A percentile compares a stretch with the other conserved stretches of the same genome.
phyloP scores from a whole-genome alignment of 2,329 filamentous ascomycete genomes.

The Graphiopsis chlorocephala region DNA sequence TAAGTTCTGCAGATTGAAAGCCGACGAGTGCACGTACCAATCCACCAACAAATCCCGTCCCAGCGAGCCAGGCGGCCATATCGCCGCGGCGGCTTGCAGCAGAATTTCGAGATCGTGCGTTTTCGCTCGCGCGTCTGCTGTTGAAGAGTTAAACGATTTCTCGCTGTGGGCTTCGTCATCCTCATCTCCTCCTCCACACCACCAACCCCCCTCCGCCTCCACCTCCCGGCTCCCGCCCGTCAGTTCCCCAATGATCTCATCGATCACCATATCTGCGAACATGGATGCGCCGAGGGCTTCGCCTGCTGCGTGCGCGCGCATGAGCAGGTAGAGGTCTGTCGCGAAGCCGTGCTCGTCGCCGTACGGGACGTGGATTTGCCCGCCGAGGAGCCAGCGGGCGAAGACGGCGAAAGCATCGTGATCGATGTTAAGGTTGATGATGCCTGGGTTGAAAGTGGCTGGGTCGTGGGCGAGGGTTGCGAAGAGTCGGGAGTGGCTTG shows the following conservation, averaged over 20 bases:
- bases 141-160: neutral
- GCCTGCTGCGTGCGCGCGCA: slow-evolving; percentile 9
- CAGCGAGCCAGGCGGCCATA: slow-evolving; percentile 8
- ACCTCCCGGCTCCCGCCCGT: neutral
- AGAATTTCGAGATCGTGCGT: neutral
- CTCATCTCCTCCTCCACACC: neutral
- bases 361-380: neutral
- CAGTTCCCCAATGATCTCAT: slow-evolving; percentile 8
- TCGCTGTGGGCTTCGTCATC: neutral
- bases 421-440: slow-evolving; percentile 1
- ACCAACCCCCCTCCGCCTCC: neutral
- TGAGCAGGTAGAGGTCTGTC: slow-evolving; percentile 6
- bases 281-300: slow-evolving; percentile 1
- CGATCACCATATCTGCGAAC: slow-evolving; percentile 9
- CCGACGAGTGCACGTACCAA: slow-evolving; percentile 9
- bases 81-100: neutral
- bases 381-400: slow-evolving; percentile 5
- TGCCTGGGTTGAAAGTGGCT: neutral
- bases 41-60: slow-evolving; percentile 6
- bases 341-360: slow-evolving; percentile 12
- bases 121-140: neutral
- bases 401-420: slow-evolving; percentile 13
- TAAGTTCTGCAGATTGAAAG: neutral
- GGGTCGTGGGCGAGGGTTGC: slow-evolving; percentile 5
- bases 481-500: slow-evolving; percentile 7